A percentile compares a stretch with the other conserved stretches of the same genome.
phyloP scores from a whole-genome alignment of 2,329 filamentous ascomycete species.

The Xylaria arbuscula region DNA sequence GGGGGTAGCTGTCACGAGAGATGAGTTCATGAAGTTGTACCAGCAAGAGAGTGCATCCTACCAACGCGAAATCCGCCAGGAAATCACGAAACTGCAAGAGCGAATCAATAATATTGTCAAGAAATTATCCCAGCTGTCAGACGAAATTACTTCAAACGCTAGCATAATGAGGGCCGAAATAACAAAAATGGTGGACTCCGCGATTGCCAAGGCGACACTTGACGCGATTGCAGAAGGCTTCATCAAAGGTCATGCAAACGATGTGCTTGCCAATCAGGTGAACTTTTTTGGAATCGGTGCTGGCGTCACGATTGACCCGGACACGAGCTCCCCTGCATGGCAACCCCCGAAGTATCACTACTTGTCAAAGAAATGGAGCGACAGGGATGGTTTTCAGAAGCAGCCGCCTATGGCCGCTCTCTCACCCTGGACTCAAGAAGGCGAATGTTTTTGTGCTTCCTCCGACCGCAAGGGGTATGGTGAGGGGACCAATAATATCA shows the following conservation, averaged over 20 bases:
- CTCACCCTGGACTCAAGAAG: slow-evolving; percentile 77
- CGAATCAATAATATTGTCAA: slow-evolving; percentile 40
- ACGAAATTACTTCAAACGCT: slow-evolving; percentile 36
- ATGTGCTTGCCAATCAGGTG: slow-evolving; percentile 64
- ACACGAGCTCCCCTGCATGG: slow-evolving; percentile 70
- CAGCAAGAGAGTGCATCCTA: slow-evolving; percentile 49
- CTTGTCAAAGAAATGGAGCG: slow-evolving; percentile 45
- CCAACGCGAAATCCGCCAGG: slow-evolving; percentile 40
- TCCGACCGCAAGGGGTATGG: slow-evolving; percentile 57
- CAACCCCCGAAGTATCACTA: slow-evolving; percentile 47
- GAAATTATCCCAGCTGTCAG: slow-evolving; percentile 48
- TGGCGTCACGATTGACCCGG: slow-evolving; percentile 72
- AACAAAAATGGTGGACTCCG: slow-evolving; percentile 53
- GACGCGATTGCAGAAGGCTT: slow-evolving; percentile 59
- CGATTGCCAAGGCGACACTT: slow-evolving; percentile 60
- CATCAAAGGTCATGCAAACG: slow-evolving; percentile 58
- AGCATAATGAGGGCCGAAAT: slow-evolving; percentile 58
- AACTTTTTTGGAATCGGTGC: slow-evolving; percentile 78
- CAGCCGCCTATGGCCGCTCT: slow-evolving; percentile 68
- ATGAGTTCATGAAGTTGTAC: slow-evolving; percentile 50
- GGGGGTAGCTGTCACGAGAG: slow-evolving; percentile 46
- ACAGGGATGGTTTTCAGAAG: slow-evolving; percentile 43
- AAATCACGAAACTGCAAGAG: slow-evolving; percentile 36
- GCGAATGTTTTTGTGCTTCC: slow-evolving; percentile 87
- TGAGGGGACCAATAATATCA: slow-evolving; percentile 69